Percentiles rank a stretch among this genome's conserved stretches.
Evolutionary conservation across 169 alveolate species (phyloP).

Genomic region (Plasmodium vinckei): DNA sequence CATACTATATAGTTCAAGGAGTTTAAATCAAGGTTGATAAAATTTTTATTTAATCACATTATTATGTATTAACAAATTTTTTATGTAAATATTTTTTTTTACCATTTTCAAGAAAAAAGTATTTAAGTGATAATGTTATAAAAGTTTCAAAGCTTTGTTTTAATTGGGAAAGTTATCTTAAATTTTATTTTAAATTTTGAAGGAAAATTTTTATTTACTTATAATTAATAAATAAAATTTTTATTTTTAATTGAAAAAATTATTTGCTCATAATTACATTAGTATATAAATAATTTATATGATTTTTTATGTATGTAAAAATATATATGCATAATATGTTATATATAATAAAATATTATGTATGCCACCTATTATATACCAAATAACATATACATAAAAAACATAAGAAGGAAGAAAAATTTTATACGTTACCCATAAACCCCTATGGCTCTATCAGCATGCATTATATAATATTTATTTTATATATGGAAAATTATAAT

Average conservation of each 20-base stretch:
- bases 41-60: too few relatives aligned
- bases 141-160: background rate
- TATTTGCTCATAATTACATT: too few relatives aligned
- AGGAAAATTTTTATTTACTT: background rate
- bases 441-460: constrained; percentile 50
- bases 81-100: background rate
- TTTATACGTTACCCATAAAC: constrained; percentile 2
- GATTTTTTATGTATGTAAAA: too few relatives aligned
- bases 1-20: too few relatives aligned
- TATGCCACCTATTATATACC: too few relatives aligned
- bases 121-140: background rate
- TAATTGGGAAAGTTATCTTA: background rate
- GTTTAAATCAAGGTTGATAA: too few relatives aligned
- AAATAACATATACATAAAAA: background rate
- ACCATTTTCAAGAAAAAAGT: constrained; percentile 1
- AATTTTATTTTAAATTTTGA: background rate
- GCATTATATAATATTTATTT: background rate
- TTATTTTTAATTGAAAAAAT: background rate
- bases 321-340: too few relatives aligned
- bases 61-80: too few relatives aligned
- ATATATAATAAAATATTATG: too few relatives aligned
- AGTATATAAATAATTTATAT: too few relatives aligned
- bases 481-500: too few relatives aligned
- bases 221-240: background rate
- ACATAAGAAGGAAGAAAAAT: background rate